phyloP scores from a whole-genome alignment of 768 basidiomycete species.

The Saitozyma podzolica region DNA sequence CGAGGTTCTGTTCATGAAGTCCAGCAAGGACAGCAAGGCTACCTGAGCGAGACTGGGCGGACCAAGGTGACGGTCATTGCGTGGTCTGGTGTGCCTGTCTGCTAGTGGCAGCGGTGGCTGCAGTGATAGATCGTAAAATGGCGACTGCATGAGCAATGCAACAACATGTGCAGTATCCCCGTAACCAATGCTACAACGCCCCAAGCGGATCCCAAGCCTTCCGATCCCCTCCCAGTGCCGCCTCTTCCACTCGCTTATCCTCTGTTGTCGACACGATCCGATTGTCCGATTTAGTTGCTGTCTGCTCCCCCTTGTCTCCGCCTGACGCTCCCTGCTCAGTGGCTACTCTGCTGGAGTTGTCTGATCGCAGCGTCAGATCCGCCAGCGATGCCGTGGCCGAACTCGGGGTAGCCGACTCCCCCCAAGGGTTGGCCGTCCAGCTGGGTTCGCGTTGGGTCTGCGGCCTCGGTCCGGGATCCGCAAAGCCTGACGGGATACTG shows the following conservation, averaged over 20 bases:
- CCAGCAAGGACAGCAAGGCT: neutral
- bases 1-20: neutral
- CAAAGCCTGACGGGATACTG: neutral
- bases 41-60: neutral
- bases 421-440: slow-evolving; percentile 21
- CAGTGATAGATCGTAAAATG: neutral
- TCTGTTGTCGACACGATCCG: neutral
- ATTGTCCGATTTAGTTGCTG: neutral
- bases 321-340: neutral
- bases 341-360: neutral
- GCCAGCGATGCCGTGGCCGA: neutral
- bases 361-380: neutral
- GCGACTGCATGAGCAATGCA: too few species aligned
- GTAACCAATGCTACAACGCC: slow-evolving; percentile 19
- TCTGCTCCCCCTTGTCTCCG: neutral
- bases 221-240: slow-evolving; percentile 43
- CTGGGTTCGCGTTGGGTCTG: slow-evolving; percentile 1
- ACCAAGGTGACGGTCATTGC: neutral
- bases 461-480: neutral
- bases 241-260: slow-evolving; percentile 24
- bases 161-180: too few species aligned
- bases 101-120: neutral
- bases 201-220: slow-evolving; percentile 50
- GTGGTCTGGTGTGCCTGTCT: neutral
- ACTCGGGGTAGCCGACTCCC: neutral